phyloP scores from a whole-genome alignment of 1,284 basidiomycete species.

The Pterula multifida region DNA sequence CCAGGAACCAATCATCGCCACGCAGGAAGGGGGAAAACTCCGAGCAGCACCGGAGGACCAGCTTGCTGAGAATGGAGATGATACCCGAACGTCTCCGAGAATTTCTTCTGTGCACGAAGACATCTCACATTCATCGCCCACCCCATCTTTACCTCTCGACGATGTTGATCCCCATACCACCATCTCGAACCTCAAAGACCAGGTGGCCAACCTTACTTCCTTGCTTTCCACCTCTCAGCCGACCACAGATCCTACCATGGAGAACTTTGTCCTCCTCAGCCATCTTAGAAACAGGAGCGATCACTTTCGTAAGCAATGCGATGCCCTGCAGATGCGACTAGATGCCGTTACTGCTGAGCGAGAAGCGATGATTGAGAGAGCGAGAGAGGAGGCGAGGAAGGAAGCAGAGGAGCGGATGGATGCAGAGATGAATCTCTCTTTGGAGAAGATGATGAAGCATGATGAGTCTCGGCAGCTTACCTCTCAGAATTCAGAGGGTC shows the following conservation, averaged over 20 bases:
- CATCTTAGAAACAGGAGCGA: neutral
- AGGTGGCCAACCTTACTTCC: neutral
- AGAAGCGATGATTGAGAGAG: conserved; percentile 45
- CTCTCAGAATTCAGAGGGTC: too few species aligned
- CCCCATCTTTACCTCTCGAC: neutral
- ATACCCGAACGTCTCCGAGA: neutral
- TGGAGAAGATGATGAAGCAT: neutral
- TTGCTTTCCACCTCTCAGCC: neutral
- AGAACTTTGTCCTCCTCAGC: neutral
- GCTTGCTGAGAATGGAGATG: too few species aligned
- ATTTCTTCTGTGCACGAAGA: neutral
- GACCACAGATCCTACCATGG: neutral
- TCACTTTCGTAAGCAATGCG: neutral
- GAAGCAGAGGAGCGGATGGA: conserved; percentile 41
- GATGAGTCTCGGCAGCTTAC: neutral
- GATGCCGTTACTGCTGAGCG: conserved; percentile 38
- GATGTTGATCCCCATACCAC: neutral
- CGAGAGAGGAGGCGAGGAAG: conserved; percentile 47
- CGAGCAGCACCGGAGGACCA: neutral
- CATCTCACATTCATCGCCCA: neutral
- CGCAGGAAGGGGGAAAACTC: too few species aligned
- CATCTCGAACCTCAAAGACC: neutral
- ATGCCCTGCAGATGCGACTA: neutral
- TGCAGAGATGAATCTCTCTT: conserved; percentile 35
- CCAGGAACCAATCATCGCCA: too few species aligned